Evolutionary conservation across 345 rosid species (phyloP), one percentile per base, ranked within the genome.

Genomic region (Eucalyptus curtisii): DNA sequence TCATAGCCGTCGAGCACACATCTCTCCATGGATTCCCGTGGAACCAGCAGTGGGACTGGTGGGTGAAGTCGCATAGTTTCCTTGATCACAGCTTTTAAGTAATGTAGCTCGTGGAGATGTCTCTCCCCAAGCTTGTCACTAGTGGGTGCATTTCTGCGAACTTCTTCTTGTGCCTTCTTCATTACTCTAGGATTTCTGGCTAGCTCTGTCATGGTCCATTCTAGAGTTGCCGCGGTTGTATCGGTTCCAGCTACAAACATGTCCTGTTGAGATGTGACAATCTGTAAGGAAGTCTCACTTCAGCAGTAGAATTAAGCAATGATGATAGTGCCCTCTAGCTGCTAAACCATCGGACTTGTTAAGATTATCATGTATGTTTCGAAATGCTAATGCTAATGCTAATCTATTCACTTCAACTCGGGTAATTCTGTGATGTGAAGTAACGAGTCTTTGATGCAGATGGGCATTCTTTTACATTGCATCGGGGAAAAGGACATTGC

Each of bases 221-320:
- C 94, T n/a, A 93, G 49, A 10, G 88, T 91, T 53, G 92, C 90
- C 1, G 91, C 82, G 15, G 93, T 61, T 87, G 93, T 90, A 82
- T 91, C 92, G 10, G 92, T 91, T 87, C 93, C 93, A 14, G 92
- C 92, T 13, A 93, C 92, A 57, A 92, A 90, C 93, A 92, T 90
- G 89, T 93, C 94, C 94, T 92, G 91, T 85, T 44, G 40, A 37
- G 15, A 19, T 87, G 13, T n/a, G 52, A 64, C 66, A 30, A 53
- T 25, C 66, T 14, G 33, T 17, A 24, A n/a, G 66, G 47, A 20
- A 47, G 19, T 40, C 88, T 48, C 42, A 86, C 66, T 33, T 49
- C 27, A 5, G 44, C 12, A 33, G 44, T 31, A 37, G 42, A 68
- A 31, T 68, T 68, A 68, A 68, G 40, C 79, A 31, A 68, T 68